A percentile compares a stretch with the other conserved stretches of the same genome.
Conservation (phyloP, 148 eudicot genomes). For the Amaranthus cruentus region DNA sequence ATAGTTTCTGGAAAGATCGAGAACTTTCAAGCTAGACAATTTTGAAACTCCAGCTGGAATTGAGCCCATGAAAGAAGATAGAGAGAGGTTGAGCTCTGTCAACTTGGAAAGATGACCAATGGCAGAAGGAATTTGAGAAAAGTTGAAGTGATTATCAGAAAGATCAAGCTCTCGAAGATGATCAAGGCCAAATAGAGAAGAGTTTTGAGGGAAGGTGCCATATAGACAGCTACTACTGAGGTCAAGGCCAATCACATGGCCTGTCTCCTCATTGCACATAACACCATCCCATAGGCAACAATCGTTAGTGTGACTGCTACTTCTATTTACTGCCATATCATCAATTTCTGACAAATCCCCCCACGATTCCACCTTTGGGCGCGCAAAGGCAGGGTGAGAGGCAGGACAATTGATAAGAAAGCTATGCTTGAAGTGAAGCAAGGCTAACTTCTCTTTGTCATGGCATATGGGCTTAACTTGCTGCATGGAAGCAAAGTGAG, state of each 20-base stretch:
- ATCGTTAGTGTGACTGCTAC: neutral
- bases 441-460: conserved; percentile 15
- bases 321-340: too few relatives aligned
- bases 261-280: conserved; percentile 16
- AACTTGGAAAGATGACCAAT: too few relatives aligned
- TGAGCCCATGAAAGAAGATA: conserved; percentile 26
- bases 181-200: conserved; percentile 13
- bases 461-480: neutral
- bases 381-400: too few relatives aligned
- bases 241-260: conserved; percentile 30
- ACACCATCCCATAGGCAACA: conserved; percentile 44
- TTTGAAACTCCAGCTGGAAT: conserved; percentile 29
- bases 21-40: conserved; percentile 15
- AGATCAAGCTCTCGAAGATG: conserved; percentile 21
- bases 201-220: conserved; percentile 19
- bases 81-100: too few relatives aligned
- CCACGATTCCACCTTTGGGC: too few relatives aligned
- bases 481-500: neutral
- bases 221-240: conserved; percentile 27
- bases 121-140: too few relatives aligned
- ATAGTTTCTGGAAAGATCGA: conserved; percentile 17
- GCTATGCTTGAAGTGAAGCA: conserved; percentile 19
- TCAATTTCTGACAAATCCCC: too few relatives aligned
- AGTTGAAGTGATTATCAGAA: neutral
- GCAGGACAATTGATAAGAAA: conserved; percentile 8